Conservation (phyloP, 202 grass and related monocot genomes). For the Cymbopogon flexuosus region DNA sequence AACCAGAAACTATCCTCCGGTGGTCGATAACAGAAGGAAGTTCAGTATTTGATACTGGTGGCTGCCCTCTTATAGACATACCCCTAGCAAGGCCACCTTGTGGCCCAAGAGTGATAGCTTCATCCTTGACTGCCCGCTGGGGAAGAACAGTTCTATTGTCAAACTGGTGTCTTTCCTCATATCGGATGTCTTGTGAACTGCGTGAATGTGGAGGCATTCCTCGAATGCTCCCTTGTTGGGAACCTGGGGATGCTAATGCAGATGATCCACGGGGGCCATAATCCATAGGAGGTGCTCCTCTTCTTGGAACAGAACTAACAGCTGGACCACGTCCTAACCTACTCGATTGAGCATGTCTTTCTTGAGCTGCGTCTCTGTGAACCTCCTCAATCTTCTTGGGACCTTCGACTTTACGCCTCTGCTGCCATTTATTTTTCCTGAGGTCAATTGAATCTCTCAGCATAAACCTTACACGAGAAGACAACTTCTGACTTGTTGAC, state of each 20-base stretch:
- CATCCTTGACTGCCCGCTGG: slow-evolving; percentile 65
- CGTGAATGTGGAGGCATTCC: slow-evolving; percentile 50
- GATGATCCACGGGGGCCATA: slow-evolving; percentile 48
- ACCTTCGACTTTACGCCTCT: slow-evolving; percentile 92
- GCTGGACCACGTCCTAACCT: slow-evolving; percentile 66
- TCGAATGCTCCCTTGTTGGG: slow-evolving; percentile 59
- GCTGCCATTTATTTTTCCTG: slow-evolving; percentile 87
- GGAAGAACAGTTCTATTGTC: slow-evolving; percentile 69
- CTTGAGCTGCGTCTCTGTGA: slow-evolving; percentile 90
- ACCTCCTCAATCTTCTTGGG: slow-evolving; percentile 99
- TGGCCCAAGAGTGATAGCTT: slow-evolving; percentile 69
- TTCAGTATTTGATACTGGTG: slow-evolving; percentile 48
- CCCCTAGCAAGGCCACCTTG: slow-evolving; percentile 83
- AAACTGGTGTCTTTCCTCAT: slow-evolving; percentile 58
- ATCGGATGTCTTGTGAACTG: slow-evolving; percentile 62
- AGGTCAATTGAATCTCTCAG: slow-evolving; percentile 90
- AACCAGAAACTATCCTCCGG: slow-evolving; percentile 42
- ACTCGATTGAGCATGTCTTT: slow-evolving; percentile 81
- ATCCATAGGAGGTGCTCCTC: slow-evolving; percentile 56
- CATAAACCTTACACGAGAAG: slow-evolving; percentile 91
- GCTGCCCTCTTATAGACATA: slow-evolving; percentile 86
- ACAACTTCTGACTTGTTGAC: slow-evolving; percentile 64
- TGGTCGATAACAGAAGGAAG: slow-evolving; percentile 39
- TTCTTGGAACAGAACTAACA: slow-evolving; percentile 51
- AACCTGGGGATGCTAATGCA: slow-evolving; percentile 47